Evolutionary conservation across 2,329 filamentous ascomycete genomes (phyloP).

Genomic region (Talaromyces atroroseus): DNA sequence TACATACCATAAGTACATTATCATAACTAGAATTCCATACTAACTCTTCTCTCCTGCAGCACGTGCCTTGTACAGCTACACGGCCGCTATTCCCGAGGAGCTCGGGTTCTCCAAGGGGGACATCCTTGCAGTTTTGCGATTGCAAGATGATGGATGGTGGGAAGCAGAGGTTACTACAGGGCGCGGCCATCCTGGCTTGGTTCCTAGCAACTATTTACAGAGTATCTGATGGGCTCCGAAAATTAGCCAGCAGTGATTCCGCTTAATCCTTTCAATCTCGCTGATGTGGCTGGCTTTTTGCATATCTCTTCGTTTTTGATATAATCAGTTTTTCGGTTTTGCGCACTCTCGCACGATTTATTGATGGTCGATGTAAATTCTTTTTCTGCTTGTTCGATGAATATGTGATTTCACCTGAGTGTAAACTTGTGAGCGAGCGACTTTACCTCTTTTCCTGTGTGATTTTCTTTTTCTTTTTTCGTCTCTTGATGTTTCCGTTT

Average conservation of each 20-base stretch:
- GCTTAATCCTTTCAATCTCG: too few relatives aligned
- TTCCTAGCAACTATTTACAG: slow-evolving; percentile 64
- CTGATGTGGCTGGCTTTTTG: background rate
- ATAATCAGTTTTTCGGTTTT: background rate
- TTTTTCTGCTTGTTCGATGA: background rate
- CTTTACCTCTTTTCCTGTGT: background rate
- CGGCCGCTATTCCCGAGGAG: slow-evolving; percentile 91
- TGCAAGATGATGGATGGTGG: slow-evolving; percentile 99
- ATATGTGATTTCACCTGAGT: background rate
- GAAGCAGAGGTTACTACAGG: slow-evolving; percentile 79
- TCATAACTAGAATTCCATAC: background rate
- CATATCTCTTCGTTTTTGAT: slow-evolving; percentile 1
- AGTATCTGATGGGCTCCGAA: slow-evolving; percentile 39
- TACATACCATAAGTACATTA: background rate
- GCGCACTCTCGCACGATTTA: background rate
- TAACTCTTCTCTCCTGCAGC: slow-evolving; percentile 49
- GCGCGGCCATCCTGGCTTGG: slow-evolving; percentile 49
- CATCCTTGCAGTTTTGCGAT: slow-evolving; percentile 75
- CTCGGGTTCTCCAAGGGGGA: slow-evolving; percentile 90
- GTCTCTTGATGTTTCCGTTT: background rate
- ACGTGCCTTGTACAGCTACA: slow-evolving; percentile 88
- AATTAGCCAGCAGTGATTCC: background rate
- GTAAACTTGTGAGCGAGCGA: slow-evolving; percentile 5
- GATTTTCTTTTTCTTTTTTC: background rate
- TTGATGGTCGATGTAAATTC: background rate